Percentiles rank a stretch among this genome's conserved stretches.
Evolutionary conservation across 345 rosid species (phyloP).

Genomic region (Turritis glabra): DNA sequence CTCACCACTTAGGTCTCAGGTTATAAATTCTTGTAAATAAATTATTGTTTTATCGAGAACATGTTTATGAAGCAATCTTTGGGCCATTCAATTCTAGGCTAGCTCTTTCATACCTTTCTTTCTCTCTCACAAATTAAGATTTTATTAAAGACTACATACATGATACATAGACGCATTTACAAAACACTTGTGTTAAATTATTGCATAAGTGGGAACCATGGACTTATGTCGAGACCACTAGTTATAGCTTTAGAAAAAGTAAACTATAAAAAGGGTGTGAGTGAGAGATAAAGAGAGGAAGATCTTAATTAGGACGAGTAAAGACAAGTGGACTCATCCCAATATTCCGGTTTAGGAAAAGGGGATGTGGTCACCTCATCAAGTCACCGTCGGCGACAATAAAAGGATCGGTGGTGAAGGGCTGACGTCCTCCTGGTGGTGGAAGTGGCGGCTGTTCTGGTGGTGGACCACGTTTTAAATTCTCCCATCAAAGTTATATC

Average conservation of each 20-base stretch:
- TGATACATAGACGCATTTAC: not conserved
- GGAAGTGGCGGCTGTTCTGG: constrained; percentile 31
- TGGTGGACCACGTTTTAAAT: constrained; percentile 19
- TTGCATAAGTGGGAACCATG: constrained; percentile 31
- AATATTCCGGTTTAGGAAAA: constrained; percentile 35
- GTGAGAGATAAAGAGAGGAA: constrained; percentile 5
- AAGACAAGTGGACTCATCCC: constrained; percentile 1
- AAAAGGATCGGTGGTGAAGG: not conserved
- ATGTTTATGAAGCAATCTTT: too few relatives aligned
- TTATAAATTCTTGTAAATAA: too few relatives aligned
- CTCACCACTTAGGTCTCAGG: too few relatives aligned
- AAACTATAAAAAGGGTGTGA: constrained; percentile 8
- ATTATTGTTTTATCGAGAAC: too few relatives aligned
- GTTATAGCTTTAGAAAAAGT: constrained; percentile 45
- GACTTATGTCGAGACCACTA: constrained; percentile 35
- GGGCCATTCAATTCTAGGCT: too few relatives aligned
- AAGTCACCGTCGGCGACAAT: constrained; percentile 11
- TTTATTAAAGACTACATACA: too few relatives aligned
- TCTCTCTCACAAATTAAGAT: too few relatives aligned
- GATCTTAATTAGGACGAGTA: constrained; percentile 26
- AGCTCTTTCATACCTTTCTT: too few relatives aligned
- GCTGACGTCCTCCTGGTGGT: constrained; percentile 20
- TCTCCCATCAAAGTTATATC: constrained; percentile 3
- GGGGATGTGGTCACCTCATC: not conserved
- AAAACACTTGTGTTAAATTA: constrained; percentile 4